These are phyloP conservation scores for Excoecaria cochinchinensis DNA, from an alignment of 345 rosid species.

Conservation along the genomic window DNA sequence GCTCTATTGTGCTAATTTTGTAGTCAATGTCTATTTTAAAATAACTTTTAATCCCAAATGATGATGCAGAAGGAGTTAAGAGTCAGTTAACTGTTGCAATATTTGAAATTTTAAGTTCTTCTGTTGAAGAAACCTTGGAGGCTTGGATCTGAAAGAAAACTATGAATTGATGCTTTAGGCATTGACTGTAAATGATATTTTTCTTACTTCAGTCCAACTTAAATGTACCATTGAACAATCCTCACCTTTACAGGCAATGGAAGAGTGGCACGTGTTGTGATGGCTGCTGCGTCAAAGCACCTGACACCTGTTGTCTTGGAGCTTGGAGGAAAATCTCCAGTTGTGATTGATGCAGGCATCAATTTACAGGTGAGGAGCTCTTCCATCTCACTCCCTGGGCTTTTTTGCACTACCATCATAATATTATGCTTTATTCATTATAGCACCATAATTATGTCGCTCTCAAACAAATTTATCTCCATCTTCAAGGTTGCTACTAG, in stretches of 20 bases:
- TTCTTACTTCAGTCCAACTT: neutral
- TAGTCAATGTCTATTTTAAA: neutral
- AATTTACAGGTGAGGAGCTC: slow-evolving; percentile 53
- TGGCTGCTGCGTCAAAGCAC: slow-evolving; percentile 96
- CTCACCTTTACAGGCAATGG: slow-evolving; percentile 59
- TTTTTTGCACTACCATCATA: neutral
- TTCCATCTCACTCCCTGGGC: neutral
- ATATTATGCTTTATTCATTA: slow-evolving; percentile 6
- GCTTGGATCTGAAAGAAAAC: neutral
- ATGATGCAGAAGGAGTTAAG: neutral
- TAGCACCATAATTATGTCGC: neutral
- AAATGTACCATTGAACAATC: slow-evolving; percentile 1
- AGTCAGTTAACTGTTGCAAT: neutral
- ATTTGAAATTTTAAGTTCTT: slow-evolving; percentile 5
- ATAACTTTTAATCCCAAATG: neutral
- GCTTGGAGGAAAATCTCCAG: slow-evolving; percentile 97
- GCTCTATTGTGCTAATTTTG: neutral
- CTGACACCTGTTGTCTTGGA: slow-evolving; percentile 90
- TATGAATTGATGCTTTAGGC: slow-evolving; percentile 9
- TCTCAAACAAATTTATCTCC: slow-evolving; percentile 22
- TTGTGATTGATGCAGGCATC: slow-evolving; percentile 66
- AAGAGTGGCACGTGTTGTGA: slow-evolving; percentile 71
- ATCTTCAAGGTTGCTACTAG: slow-evolving; percentile 61
- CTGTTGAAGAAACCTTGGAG: slow-evolving; percentile 3
- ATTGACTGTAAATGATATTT: slow-evolving; percentile 4